Percentiles rank a stretch among this genome's conserved stretches.
Evolutionary conservation across 768 basidiomycete genomes (phyloP).

Genomic region (Kwoniella mangroviensis): DNA sequence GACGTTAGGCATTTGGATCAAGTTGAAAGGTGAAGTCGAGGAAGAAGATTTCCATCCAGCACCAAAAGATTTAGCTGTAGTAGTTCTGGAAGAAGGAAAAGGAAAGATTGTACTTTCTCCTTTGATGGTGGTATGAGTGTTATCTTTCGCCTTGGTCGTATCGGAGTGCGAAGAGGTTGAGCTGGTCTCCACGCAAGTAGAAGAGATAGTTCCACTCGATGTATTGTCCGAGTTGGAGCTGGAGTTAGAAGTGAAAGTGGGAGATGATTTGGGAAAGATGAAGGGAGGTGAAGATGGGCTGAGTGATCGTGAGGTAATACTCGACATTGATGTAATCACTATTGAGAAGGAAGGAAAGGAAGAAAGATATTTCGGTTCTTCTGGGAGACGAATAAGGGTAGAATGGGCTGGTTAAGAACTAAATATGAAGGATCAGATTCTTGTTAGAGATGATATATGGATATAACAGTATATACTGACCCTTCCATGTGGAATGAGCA

Average conservation of each 20-base stretch:
- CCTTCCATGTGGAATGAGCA: neutral
- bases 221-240: slow-evolving; percentile 1
- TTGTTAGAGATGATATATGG: neutral
- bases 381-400: neutral
- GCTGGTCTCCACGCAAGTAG: neutral
- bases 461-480: neutral
- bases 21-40: neutral
- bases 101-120: neutral
- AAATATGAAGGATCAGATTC: too few species aligned
- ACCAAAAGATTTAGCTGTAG: slow-evolving; percentile 26
- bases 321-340: slow-evolving; percentile 7
- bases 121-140: neutral
- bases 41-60: slow-evolving; percentile 27
- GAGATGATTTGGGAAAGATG: slow-evolving; percentile 19
- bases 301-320: slow-evolving; percentile 6
- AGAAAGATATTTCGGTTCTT: neutral
- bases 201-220: slow-evolving; percentile 4
- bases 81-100: neutral
- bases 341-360: neutral
- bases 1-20: neutral
- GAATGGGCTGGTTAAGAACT: neutral
- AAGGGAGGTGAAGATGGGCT: slow-evolving; percentile 24
- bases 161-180: slow-evolving; percentile 1
- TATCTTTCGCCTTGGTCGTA: slow-evolving; percentile 4
- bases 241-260: slow-evolving; percentile 10